These are phyloP conservation scores for Colletotrichum noveboracense DNA, from an alignment of 2,329 filamentous ascomycete genomes.

Conservation along the genomic window DNA sequence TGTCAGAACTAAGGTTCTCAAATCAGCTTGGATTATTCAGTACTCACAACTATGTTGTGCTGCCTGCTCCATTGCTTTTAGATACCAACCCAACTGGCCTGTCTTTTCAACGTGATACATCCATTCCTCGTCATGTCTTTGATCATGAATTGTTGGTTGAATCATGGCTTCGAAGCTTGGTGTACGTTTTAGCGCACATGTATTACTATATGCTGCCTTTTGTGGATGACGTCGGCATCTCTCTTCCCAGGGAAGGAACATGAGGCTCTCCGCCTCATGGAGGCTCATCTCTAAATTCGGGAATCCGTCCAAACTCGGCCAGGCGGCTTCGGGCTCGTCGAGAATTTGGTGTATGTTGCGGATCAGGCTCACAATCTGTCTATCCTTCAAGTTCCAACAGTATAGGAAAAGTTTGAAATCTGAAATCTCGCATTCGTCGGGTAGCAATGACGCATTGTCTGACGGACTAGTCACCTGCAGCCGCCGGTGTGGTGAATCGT, in stretches of 20 bases:
- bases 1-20: background rate
- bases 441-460: too few relatives aligned
- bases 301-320: background rate
- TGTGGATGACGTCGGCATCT: background rate
- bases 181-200: background rate
- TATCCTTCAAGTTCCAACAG: background rate
- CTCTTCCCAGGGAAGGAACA: background rate
- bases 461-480: background rate
- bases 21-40: background rate
- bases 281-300: background rate
- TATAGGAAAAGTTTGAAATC: background rate
- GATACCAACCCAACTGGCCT: background rate
- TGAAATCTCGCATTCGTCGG: background rate
- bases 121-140: too few relatives aligned
- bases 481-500: background rate
- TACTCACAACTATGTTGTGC: background rate
- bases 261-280: background rate
- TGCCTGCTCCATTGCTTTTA: background rate
- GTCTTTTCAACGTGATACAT: background rate
- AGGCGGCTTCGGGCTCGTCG: background rate
- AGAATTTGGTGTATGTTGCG: background rate
- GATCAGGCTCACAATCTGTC: background rate
- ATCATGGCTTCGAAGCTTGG: too few relatives aligned
- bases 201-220: background rate
- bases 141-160: too few relatives aligned